Evolutionary conservation across 257 asterid species (phyloP).

Genomic region (Primulina eburnea): DNA sequence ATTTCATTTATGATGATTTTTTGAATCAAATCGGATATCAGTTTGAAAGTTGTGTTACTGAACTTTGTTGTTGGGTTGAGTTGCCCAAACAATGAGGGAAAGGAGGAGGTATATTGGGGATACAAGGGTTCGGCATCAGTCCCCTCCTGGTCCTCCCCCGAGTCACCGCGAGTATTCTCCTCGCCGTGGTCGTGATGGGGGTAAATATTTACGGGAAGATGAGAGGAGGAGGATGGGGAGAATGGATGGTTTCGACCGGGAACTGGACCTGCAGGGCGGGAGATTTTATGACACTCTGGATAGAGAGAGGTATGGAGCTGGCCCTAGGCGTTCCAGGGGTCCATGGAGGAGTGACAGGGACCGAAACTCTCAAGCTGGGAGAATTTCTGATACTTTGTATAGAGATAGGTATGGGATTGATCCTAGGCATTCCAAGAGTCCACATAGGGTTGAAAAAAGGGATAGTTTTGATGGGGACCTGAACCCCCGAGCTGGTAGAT

Average conservation of each 20-base stretch:
- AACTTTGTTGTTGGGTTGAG: not conserved
- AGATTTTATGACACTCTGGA: constrained; percentile 9
- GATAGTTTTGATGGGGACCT: constrained; percentile 25
- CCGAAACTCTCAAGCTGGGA: constrained; percentile 11
- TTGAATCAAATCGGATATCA: constrained; percentile 17
- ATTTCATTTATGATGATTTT: not conserved
- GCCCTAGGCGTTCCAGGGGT: constrained; percentile 29
- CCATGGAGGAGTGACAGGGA: constrained; percentile 31
- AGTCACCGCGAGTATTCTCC: constrained; percentile 31
- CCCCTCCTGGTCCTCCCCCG: constrained; percentile 35
- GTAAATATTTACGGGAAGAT: constrained; percentile 30
- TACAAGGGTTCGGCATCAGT: constrained; percentile 33
- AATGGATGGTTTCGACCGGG: constrained; percentile 4
- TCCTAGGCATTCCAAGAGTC: constrained; percentile 27
- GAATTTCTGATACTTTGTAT: constrained; percentile 30
- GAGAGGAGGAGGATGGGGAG: constrained; percentile 33
- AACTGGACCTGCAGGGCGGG: not conserved
- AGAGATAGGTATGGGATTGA: constrained; percentile 26
- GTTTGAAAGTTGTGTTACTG: constrained; percentile 15
- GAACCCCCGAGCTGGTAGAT: constrained; percentile 10
- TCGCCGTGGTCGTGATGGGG: constrained; percentile 16
- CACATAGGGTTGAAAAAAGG: not conserved
- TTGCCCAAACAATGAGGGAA: constrained; percentile 37
- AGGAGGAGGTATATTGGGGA: constrained; percentile 37
- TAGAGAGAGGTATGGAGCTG: constrained; percentile 21